These are phyloP conservation scores for Urochloa ruziziensis DNA, from an alignment of 176 grass and related monocot species.

Conservation along the genomic window DNA sequence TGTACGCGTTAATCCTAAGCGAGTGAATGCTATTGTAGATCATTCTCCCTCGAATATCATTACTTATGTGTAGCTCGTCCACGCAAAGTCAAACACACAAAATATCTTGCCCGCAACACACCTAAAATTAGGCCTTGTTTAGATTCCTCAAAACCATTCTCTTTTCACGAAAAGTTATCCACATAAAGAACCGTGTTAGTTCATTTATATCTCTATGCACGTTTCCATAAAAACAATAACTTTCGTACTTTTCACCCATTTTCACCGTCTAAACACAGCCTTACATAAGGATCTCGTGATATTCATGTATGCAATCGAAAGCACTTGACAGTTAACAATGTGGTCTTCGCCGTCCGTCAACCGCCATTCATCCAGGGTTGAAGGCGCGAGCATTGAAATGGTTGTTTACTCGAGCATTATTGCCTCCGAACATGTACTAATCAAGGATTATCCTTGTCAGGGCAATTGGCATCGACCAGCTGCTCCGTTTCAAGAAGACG, in stretches of 20 bases:
- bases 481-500: not conserved
- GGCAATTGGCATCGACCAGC: not conserved
- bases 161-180: too few relatives aligned
- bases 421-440: not conserved
- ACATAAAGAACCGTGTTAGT: too few relatives aligned
- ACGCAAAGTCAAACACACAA: not conserved
- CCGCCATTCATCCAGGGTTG: not conserved
- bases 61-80: not conserved
- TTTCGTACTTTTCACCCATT: too few relatives aligned
- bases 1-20: not conserved
- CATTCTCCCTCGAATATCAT: not conserved
- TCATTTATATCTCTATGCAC: too few relatives aligned
- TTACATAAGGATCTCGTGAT: too few relatives aligned
- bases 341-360: not conserved
- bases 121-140: too few relatives aligned
- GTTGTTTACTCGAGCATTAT: constrained; percentile 24
- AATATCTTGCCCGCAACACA: too few relatives aligned
- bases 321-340: not conserved
- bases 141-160: too few relatives aligned
- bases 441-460: not conserved
- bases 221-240: too few relatives aligned
- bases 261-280: too few relatives aligned
- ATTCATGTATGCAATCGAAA: too few relatives aligned
- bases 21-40: not conserved
- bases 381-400: not conserved